Base-by-base conservation (phyloP, 352 stramenopile genomes). In the Pythium graminicola region DNA sequence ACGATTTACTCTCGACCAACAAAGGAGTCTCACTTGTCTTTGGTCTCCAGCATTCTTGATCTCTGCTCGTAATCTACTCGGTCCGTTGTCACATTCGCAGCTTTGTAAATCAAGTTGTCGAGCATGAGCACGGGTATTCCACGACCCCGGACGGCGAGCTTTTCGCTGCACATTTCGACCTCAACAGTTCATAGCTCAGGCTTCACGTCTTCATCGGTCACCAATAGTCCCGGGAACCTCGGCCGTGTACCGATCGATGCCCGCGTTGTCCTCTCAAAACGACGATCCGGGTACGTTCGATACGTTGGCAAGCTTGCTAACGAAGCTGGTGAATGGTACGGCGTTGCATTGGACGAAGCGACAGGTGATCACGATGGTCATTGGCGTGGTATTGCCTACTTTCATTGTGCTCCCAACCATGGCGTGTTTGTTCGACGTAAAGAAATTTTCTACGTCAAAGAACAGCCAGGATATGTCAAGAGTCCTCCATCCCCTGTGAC, bases 401-500 rank as follows among this genome's bases (percentile, higher is more conserved):
- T 87, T 31, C 57, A 72, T 11, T 85, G 76, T 27, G 46, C 70
- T 19, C 26, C 65, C 14, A 67, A 70, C 56, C 70, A 85, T 53
- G 76, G 73, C 28, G 42, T 81, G 8, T 87, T 84, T 41, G 76
- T 87, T 26, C 69, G 76, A 7, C 76, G 76, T 28, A 87, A 87
- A 50, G 76, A 79, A 58, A 77, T 81, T 14, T 69, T 80, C 55
- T 75, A 65, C 49, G 54, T 76, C 32, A 79, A 78, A 27, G 75
- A 83, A 45, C 50, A 65, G 20, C 41, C 48, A 1, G 64, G 20
- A 14, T 33, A 63, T 27, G 36, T 53, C 36, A 86, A 81, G 47
- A 58, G 62, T 1, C 72, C 75, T 8, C 64, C 65, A 17, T 86
- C 75, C 2, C 75, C 75, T 0, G 62, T 65, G 13, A 58, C 53